These are phyloP conservation scores for Scedosporium minutisporum DNA, from an alignment of 2,329 filamentous ascomycete genomes.

Conservation along the genomic window DNA sequence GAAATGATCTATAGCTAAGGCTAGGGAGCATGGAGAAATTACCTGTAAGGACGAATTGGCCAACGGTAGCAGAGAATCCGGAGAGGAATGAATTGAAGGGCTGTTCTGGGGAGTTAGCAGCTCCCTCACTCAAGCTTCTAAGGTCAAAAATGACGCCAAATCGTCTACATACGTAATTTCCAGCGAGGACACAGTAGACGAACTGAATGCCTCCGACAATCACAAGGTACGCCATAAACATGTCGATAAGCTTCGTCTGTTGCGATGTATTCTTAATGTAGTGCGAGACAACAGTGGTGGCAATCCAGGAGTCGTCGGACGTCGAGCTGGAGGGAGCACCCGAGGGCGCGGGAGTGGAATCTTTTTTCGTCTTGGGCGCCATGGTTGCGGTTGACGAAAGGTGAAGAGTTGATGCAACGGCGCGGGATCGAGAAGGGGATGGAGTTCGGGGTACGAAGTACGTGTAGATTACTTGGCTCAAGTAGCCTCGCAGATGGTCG, in stretches of 20 bases:
- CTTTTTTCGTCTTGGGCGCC: conserved; percentile 40
- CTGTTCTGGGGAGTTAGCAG: conserved; percentile 36
- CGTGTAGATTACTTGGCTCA: neutral
- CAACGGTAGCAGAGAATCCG: conserved; percentile 88
- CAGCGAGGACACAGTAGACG: conserved; percentile 79
- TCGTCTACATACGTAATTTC: conserved; percentile 72
- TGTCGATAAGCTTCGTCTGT: conserved; percentile 83
- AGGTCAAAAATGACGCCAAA: conserved; percentile 1
- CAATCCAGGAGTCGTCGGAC: conserved; percentile 40
- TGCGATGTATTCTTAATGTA: conserved; percentile 78
- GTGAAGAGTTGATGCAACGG: conserved; percentile 3
- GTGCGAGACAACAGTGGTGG: conserved; percentile 61
- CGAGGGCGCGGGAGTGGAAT: conserved; percentile 18
- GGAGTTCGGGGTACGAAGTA: conserved; percentile 8
- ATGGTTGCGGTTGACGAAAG: conserved; percentile 20
- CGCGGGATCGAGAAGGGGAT: conserved; percentile 6
- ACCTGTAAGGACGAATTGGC: conserved; percentile 94
- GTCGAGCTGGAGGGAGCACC: conserved; percentile 12
- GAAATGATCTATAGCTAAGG: neutral
- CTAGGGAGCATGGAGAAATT: conserved; percentile 16
- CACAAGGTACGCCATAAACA: conserved; percentile 81
- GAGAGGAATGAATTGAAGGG: conserved; percentile 98
- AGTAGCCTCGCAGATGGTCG: conserved; percentile 12
- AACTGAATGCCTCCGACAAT: conserved; percentile 86
- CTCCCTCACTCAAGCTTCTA: neutral